Base-by-base conservation (phyloP, 192 early-diverging fungal species). In the Linnemannia exigua region DNA sequence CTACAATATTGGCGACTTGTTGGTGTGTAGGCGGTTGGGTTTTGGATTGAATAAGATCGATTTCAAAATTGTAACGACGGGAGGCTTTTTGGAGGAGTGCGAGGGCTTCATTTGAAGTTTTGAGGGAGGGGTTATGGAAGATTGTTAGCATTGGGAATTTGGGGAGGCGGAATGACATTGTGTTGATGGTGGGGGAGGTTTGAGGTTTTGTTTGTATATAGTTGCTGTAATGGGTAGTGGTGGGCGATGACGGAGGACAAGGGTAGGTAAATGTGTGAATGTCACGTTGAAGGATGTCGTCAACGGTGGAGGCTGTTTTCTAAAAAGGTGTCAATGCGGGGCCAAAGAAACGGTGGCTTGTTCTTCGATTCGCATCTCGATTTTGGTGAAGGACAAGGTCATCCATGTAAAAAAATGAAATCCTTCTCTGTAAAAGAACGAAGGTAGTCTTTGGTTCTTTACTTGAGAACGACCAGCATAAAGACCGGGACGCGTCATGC, bases 141-240 rank as follows among this genome's bases (percentile, higher is more conserved):
- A 86, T 67, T n/a, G 84, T 77, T 66, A 86, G 31, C 67, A 76
- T 68, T 20, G 79, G 73, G n/a, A 67, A 35, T 63, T 61, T 80
- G 63, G 84, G 78, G 44, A 78, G 48, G 20, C 72, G 81, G 63
- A 78, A 78, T 61, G 81, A 72, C 71, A 77, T 76, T n/a, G 5
- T 63, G 58, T 31, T 31, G 3, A 9, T n/a, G n/a, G n/a, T n/a
- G n/a, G n/a, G n/a, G n/a, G n/a, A n/a, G n/a, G n/a, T n/a, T n/a
- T n/a, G n/a, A n/a, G n/a, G 8, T 31, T n/a, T 25, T 25, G 11
- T 31, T 72, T 11, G 20, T 54, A n/a, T n/a, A n/a, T n/a, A n/a
- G 52, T 46, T 4, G 44, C 44, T 46, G n/a, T 25, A 11, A 9
- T 54, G 6, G 3, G 52, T 47, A 8, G 46, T 47, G 52, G n/a